Conservation (phyloP, 2,329 filamentous ascomycete species). For the Colletotrichum sojae region DNA sequence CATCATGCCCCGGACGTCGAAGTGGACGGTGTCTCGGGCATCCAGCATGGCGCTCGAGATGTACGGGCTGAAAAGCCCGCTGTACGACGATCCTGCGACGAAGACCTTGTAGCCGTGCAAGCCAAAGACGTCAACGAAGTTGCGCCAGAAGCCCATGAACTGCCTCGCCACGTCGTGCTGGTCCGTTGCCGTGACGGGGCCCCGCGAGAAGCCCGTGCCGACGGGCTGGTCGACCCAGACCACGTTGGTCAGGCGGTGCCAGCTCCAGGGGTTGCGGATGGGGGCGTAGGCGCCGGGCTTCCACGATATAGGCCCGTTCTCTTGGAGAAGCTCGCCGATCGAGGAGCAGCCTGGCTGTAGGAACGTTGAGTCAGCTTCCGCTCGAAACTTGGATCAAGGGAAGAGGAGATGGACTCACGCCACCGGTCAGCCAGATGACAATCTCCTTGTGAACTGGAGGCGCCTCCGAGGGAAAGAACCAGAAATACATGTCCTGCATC, state of each 20-base stretch:
- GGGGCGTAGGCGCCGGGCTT: conserved; percentile 78
- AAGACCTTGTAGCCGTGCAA: conserved; percentile 79
- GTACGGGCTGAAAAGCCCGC: conserved; percentile 78
- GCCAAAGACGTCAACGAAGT: conserved; percentile 79
- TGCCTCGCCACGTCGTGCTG: conserved; percentile 78
- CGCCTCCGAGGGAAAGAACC: conserved; percentile 71
- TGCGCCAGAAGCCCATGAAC: conserved; percentile 85
- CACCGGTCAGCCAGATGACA: conserved; percentile 73
- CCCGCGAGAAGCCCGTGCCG: conserved; percentile 78
- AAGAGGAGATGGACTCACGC: conserved; percentile 48
- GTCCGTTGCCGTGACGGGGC: conserved; percentile 74
- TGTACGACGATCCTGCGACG: conserved; percentile 81
- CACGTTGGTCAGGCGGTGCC: conserved; percentile 82
- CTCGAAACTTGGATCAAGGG: neutral
- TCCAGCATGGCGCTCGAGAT: conserved; percentile 81
- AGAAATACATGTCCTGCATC: conserved; percentile 69
- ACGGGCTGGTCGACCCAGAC: conserved; percentile 81
- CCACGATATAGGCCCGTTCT: conserved; percentile 83
- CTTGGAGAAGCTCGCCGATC: conserved; percentile 78
- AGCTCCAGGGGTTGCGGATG: conserved; percentile 77
- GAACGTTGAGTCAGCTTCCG: neutral
- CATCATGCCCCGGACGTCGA: conserved; percentile 76
- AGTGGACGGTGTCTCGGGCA: conserved; percentile 74
- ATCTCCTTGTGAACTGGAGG: conserved; percentile 69
- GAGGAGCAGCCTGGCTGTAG: conserved; percentile 69